Evolutionary conservation across 148 eudicot species (phyloP).

Genomic region (Oxyria digyna): DNA sequence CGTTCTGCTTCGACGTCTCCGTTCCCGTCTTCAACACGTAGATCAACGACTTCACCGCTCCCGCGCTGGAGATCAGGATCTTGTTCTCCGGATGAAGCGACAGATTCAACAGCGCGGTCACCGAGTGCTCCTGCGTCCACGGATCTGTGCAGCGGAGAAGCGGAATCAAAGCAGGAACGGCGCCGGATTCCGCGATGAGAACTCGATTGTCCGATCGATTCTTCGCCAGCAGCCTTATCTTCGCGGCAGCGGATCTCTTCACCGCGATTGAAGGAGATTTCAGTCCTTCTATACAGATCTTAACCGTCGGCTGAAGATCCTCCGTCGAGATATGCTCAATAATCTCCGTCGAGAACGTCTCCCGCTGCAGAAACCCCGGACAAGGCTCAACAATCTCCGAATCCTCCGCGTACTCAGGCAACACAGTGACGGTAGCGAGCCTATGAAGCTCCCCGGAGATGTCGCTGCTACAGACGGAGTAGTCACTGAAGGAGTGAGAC

Average conservation of each 20-base stretch:
- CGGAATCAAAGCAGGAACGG: conserved; percentile 48
- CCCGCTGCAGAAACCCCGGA: conserved; percentile 47
- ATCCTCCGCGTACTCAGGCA: background rate
- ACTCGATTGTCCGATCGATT: conserved; percentile 77
- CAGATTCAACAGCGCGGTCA: conserved; percentile 62
- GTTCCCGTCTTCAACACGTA: conserved; percentile 79
- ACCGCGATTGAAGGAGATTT: conserved; percentile 39
- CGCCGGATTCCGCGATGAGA: conserved; percentile 74
- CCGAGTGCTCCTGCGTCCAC: conserved; percentile 75
- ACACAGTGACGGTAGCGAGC: conserved; percentile 22
- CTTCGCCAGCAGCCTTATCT: conserved; percentile 60
- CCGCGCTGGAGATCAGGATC: conserved; percentile 24
- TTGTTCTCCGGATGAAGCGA: conserved; percentile 54
- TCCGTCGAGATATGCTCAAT: conserved; percentile 78
- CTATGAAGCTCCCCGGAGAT: conserved; percentile 85
- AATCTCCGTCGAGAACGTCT: conserved; percentile 66
- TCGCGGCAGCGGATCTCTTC: conserved; percentile 67
- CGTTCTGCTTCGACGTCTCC: conserved; percentile 76
- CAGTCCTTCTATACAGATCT: conserved; percentile 57
- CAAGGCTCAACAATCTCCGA: conserved; percentile 32
- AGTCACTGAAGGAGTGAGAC: conserved; percentile 45
- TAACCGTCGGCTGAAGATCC: conserved; percentile 79
- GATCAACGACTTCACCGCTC: conserved; percentile 52
- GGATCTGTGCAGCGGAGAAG: conserved; percentile 59
- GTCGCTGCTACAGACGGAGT: conserved; percentile 64